phyloP scores from a whole-genome alignment of 306 rosid genomes.

The Astragalus membranaceus region DNA sequence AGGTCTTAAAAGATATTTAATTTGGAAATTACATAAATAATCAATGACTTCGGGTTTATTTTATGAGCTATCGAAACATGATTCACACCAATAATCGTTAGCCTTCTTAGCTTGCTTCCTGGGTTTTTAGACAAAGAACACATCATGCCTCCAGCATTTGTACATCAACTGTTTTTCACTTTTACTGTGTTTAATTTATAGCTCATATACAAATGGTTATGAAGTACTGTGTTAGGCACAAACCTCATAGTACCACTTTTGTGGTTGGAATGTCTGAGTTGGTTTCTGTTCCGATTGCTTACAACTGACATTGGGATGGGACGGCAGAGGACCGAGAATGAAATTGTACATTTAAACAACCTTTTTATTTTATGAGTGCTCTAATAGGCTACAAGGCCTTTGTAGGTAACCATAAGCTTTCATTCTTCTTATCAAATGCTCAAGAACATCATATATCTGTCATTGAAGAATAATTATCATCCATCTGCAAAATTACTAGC shows the following conservation, averaged over 20 bases:
- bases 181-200: conserved; percentile 1
- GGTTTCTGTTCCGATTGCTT: not conserved
- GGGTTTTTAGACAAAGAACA: conserved; percentile 64
- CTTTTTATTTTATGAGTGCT: not conserved
- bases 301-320: not conserved
- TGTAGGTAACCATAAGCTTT: conserved; percentile 17
- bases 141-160: conserved; percentile 60
- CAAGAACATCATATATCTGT: conserved; percentile 30
- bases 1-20: not conserved
- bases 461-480: conserved; percentile 23
- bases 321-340: not conserved
- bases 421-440: conserved; percentile 25
- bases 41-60: conserved; percentile 76
- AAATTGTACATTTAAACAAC: not conserved
- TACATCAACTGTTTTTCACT: conserved; percentile 56
- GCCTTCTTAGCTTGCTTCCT: conserved; percentile 83
- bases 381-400: conserved; percentile 12
- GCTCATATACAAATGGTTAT: not conserved
- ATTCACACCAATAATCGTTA: conserved; percentile 67
- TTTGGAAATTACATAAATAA: conserved; percentile 50
- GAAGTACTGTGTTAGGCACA: not conserved
- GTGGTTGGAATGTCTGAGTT: not conserved
- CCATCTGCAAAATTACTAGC: conserved; percentile 29
- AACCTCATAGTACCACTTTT: conserved; percentile 29
- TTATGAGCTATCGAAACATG: conserved; percentile 74